Conservation (phyloP, 768 basidiomycete species). For the Mycena chlorophos region DNA sequence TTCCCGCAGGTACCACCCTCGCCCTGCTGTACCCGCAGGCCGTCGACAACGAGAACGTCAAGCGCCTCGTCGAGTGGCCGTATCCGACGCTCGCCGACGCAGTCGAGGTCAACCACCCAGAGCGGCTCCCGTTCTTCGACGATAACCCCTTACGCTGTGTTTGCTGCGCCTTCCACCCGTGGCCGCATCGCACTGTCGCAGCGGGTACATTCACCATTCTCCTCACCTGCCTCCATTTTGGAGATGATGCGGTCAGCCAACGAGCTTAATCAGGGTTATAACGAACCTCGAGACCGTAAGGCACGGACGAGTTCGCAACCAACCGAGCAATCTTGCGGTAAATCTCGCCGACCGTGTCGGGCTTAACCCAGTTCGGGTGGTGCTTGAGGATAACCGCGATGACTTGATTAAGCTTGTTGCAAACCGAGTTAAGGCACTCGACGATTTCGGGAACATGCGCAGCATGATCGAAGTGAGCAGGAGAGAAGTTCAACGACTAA, state of each 20-base stretch:
- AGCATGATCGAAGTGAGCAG: too few relatives aligned
- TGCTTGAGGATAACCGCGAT: too few relatives aligned
- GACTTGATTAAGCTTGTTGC: too few relatives aligned
- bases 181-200: background rate
- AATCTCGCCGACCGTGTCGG: too few relatives aligned
- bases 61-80: background rate
- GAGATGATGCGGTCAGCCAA: background rate
- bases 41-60: background rate
- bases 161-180: background rate
- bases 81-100: background rate
- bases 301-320: too few relatives aligned
- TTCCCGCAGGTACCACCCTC: background rate
- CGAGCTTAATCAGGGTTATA: too few relatives aligned
- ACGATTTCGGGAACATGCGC: too few relatives aligned
- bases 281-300: too few relatives aligned
- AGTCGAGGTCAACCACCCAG: background rate
- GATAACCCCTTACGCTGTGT: background rate
- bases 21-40: background rate
- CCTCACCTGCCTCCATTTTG: background rate
- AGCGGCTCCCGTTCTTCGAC: constrained; percentile 1
- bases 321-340: too few relatives aligned
- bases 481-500: too few relatives aligned
- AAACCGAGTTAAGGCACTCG: too few relatives aligned
- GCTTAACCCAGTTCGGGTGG: too few relatives aligned
- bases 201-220: background rate